Percentiles rank a stretch among this genome's conserved stretches.
These are phyloP conservation scores for Russula emetica DNA, from an alignment of 768 basidiomycete species.

Conservation along the genomic window DNA sequence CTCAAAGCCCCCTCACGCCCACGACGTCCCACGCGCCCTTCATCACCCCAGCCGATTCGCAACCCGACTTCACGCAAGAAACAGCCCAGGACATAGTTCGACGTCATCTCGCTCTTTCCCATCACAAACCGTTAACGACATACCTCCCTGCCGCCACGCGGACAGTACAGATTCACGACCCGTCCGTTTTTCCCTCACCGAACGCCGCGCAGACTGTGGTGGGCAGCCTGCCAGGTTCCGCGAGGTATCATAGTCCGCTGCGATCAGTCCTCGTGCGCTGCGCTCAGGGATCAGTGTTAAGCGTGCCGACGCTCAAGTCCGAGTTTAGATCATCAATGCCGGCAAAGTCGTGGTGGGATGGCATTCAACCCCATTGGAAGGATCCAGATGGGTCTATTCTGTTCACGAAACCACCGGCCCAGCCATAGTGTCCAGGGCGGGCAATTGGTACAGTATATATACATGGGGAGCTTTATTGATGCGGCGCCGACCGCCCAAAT, in stretches of 20 bases:
- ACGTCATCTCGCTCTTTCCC: conserved; percentile 58
- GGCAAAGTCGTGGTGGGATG: conserved; percentile 79
- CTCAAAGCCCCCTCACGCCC: conserved; percentile 4
- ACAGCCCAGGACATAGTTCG: conserved; percentile 52
- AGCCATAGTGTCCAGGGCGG: not conserved
- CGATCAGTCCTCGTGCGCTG: conserved; percentile 52
- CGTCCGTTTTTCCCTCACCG: not conserved
- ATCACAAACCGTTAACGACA: conserved; percentile 46
- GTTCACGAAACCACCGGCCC: conserved; percentile 7
- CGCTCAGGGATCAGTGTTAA: conserved; percentile 47
- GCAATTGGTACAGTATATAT: not conserved
- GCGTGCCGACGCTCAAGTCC: conserved; percentile 55
- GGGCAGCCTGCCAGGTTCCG: conserved; percentile 39
- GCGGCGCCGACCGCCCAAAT: too few relatives aligned
- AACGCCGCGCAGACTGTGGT: conserved; percentile 15
- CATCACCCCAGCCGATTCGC: conserved; percentile 50
- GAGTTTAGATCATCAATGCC: conserved; percentile 52
- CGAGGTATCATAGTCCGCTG: conserved; percentile 40
- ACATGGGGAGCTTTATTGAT: not conserved
- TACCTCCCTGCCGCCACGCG: conserved; percentile 29
- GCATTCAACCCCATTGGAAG: conserved; percentile 36
- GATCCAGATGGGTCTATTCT: conserved; percentile 11
- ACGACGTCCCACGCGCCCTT: conserved; percentile 51
- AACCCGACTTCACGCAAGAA: conserved; percentile 54
- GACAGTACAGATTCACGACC: conserved; percentile 34